A percentile compares a stretch with the other conserved stretches of the same genome.
These are phyloP conservation scores for Aureobasidium sp. DNA, from an alignment of 2,329 filamentous ascomycete genomes.

Conservation along the genomic window DNA sequence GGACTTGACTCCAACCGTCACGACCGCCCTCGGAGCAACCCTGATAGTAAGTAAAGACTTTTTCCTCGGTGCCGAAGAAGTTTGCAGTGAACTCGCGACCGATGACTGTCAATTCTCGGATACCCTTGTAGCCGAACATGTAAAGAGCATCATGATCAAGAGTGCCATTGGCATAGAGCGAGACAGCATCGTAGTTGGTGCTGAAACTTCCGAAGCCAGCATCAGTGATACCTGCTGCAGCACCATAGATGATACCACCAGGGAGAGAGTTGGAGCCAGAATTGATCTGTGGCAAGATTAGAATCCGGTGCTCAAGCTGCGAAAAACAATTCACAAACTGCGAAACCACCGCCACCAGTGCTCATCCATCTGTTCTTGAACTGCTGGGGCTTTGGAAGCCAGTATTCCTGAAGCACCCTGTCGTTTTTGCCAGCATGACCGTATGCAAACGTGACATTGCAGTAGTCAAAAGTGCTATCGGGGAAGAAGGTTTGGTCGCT, in stretches of 20 bases:
- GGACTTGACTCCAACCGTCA: conserved; percentile 44
- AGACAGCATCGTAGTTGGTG: conserved; percentile 33
- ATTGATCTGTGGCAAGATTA: too few species aligned
- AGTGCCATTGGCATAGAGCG: conserved; percentile 37
- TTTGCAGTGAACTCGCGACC: conserved; percentile 37
- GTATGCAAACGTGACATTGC: conserved; percentile 36
- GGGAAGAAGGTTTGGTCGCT: conserved; percentile 26
- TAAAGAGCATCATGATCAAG: conserved; percentile 44
- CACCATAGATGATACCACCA: conserved; percentile 41
- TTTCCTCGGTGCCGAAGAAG: conserved; percentile 29
- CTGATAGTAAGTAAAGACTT: conserved; percentile 44
- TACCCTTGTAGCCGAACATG: conserved; percentile 45
- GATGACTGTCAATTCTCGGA: conserved; percentile 44
- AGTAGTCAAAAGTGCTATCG: conserved; percentile 25
- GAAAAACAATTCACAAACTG: too few species aligned
- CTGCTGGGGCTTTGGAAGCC: conserved; percentile 37
- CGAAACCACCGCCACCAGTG: conserved; percentile 42
- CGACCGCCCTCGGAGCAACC: conserved; percentile 48
- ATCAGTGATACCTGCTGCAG: conserved; percentile 43
- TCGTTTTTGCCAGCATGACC: conserved; percentile 35
- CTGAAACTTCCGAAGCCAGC: conserved; percentile 46
- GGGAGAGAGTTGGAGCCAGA: conserved; percentile 32
- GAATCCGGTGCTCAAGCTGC: too few species aligned
- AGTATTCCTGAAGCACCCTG: conserved; percentile 34
- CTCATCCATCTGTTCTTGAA: conserved; percentile 44